phyloP scores from a whole-genome alignment of 208 protist genomes.

The Lotmaria passim region DNA sequence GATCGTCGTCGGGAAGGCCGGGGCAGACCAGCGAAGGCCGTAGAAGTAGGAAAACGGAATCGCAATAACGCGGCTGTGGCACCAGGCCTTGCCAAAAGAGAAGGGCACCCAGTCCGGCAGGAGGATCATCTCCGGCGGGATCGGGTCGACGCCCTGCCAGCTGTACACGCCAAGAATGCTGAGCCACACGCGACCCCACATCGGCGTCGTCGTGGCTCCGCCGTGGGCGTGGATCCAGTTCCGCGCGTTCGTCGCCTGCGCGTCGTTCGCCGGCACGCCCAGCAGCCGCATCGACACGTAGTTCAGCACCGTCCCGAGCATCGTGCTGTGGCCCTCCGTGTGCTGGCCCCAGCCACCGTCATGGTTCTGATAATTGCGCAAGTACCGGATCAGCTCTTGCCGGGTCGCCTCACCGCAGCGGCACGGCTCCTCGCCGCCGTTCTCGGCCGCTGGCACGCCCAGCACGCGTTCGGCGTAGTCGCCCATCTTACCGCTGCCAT shows the following conservation, averaged over 20 bases:
- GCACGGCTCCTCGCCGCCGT: constrained; percentile 46
- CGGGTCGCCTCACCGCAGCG: constrained; percentile 56
- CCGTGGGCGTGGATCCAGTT: constrained; percentile 83
- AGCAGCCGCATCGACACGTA: constrained; percentile 96
- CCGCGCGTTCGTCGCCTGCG: constrained; percentile 55
- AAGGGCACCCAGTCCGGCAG: constrained; percentile 93
- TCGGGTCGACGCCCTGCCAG: constrained; percentile 94
- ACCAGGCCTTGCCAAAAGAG: constrained; percentile 92
- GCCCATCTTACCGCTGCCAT: constrained; percentile 3
- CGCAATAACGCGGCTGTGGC: constrained; percentile 97
- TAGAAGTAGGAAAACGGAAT: constrained; percentile 97
- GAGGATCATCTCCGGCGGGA: constrained; percentile 95
- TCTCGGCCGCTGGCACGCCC: constrained; percentile 15
- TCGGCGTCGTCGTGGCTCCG: constrained; percentile 90
- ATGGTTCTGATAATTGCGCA: constrained; percentile 93
- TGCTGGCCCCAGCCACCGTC: constrained; percentile 98
- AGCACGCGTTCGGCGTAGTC: constrained; percentile 25
- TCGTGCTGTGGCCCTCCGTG: constrained; percentile 95
- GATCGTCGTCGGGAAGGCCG: constrained; percentile 62
- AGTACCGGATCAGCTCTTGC: constrained; percentile 94
- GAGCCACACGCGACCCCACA: constrained; percentile 98
- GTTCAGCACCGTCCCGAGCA: constrained; percentile 96
- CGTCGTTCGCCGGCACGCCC: constrained; percentile 82
- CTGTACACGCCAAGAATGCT: constrained; percentile 90
- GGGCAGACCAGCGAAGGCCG: constrained; percentile 75